Evolutionary conservation across 2,329 filamentous ascomycete species (phyloP).

Genomic region (Pestalotiopsis sp.): DNA sequence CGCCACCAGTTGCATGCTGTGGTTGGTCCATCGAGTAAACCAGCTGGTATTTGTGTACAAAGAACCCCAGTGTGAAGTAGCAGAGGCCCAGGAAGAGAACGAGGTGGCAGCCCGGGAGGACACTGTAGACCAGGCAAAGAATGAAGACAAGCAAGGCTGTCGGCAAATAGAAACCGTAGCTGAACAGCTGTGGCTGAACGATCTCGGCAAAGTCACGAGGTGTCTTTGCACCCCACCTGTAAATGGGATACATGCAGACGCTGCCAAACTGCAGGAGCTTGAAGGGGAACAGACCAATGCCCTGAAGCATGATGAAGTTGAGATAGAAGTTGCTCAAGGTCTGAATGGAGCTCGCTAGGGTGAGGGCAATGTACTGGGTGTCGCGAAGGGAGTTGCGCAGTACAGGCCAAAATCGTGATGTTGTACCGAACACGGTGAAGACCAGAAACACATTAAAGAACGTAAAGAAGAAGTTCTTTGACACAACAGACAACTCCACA

Average conservation of each 20-base stretch:
- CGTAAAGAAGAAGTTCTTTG: conserved; percentile 98
- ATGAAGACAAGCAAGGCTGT: conserved; percentile 93
- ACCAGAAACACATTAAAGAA: conserved; percentile 99
- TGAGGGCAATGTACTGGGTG: conserved; percentile 74
- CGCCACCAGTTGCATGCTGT: conserved; percentile 88
- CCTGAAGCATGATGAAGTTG: conserved; percentile 92
- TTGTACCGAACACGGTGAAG: conserved; percentile 86
- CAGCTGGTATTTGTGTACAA: conserved; percentile 95
- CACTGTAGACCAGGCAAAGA: conserved; percentile 92
- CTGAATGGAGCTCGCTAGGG: conserved; percentile 76
- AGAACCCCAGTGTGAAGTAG: conserved; percentile 83
- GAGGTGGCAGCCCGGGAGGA: conserved; percentile 76
- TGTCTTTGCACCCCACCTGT: conserved; percentile 77
- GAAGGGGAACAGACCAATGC: conserved; percentile 90
- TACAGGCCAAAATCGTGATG: conserved; percentile 71
- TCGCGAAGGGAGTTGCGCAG: conserved; percentile 77
- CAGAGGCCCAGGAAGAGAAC: conserved; percentile 81
- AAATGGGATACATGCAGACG: conserved; percentile 81
- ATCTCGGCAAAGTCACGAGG: conserved; percentile 87
- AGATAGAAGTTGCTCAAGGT: conserved; percentile 82
- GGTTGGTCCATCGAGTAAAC: conserved; percentile 98
- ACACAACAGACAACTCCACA: conserved; percentile 90
- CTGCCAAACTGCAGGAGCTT: conserved; percentile 87
- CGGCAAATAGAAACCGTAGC: conserved; percentile 94
- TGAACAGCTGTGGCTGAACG: conserved; percentile 81